Percentiles rank a stretch among this genome's conserved stretches.
These are phyloP conservation scores for Xerocomellus amylosporus DNA, from an alignment of 768 basidiomycete species.

Conservation along the genomic window DNA sequence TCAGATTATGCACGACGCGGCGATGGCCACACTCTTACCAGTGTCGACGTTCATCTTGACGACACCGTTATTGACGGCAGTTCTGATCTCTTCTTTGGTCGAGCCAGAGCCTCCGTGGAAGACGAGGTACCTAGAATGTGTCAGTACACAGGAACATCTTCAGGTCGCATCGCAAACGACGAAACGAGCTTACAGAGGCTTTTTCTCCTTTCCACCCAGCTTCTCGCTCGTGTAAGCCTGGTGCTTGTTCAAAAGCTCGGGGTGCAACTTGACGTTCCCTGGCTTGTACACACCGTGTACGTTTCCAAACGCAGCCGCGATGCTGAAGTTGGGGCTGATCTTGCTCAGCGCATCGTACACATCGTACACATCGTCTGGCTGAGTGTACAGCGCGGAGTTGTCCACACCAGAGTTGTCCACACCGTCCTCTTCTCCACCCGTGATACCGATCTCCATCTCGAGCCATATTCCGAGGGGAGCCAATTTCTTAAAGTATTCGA, in stretches of 20 bases:
- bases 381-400: slow-evolving; percentile 92
- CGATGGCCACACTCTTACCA: slow-evolving; percentile 32
- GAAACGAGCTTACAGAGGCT: slow-evolving; percentile 70
- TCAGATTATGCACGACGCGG: slow-evolving; percentile 1
- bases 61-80: slow-evolving; percentile 87
- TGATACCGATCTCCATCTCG: slow-evolving; percentile 99
- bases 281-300: slow-evolving; percentile 99
- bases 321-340: slow-evolving; percentile 92
- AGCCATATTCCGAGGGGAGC: slow-evolving; percentile 90
- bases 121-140: slow-evolving; percentile 75
- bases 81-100: slow-evolving; percentile 90
- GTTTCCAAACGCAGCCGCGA: slow-evolving; percentile 98
- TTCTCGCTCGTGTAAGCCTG: slow-evolving; percentile 72
- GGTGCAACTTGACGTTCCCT: slow-evolving; percentile 92
- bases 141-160: background rate
- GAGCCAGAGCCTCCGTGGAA: slow-evolving; percentile 99
- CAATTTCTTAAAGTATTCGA: slow-evolving; percentile 94
- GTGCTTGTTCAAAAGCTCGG: slow-evolving; percentile 89
- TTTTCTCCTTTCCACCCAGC: slow-evolving; percentile 56
- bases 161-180: background rate
- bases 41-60: slow-evolving; percentile 99
- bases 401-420: slow-evolving; percentile 97
- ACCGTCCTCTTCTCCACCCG: slow-evolving; percentile 98
- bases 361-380: slow-evolving; percentile 94
- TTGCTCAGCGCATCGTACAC: slow-evolving; percentile 80